Conservation (phyloP, 139 green algal species). For the Chlamydomonas asymmetrica region DNA sequence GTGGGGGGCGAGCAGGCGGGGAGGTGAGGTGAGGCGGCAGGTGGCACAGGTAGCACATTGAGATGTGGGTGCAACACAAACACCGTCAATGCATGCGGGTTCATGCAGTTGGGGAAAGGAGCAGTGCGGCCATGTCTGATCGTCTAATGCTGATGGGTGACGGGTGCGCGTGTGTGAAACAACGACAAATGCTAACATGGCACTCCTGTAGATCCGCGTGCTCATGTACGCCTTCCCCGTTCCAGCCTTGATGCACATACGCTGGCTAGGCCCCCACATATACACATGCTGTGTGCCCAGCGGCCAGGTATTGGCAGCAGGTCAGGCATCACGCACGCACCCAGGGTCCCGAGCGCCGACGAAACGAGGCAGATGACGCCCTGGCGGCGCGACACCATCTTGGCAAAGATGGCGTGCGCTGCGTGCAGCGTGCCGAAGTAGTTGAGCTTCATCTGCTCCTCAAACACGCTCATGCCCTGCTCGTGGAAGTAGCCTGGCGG, state of each 20-base stretch:
- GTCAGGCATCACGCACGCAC: constrained; percentile 17
- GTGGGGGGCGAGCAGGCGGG: too few relatives aligned
- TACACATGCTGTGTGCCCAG: neutral
- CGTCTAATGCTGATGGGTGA: neutral
- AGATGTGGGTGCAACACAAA: neutral
- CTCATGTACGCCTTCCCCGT: neutral
- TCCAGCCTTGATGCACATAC: neutral
- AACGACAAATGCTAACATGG: neutral
- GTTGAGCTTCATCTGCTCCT: constrained; percentile 75
- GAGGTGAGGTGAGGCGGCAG: neutral
- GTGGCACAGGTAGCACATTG: too few relatives aligned
- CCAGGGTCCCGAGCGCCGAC: constrained; percentile 55
- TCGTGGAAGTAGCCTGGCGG: constrained; percentile 74
- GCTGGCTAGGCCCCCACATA: neutral
- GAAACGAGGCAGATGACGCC: constrained; percentile 71
- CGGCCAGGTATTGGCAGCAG: neutral
- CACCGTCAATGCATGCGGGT: neutral
- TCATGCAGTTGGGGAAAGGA: neutral
- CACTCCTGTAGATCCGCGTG: neutral
- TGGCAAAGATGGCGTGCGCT: constrained; percentile 57
- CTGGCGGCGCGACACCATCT: constrained; percentile 66
- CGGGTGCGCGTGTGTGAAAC: too few relatives aligned
- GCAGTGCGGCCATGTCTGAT: neutral
- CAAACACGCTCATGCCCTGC: constrained; percentile 45
- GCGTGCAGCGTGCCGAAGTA: constrained; percentile 74